phyloP scores from a whole-genome alignment of 345 rosid species.

The Syzygium aromaticum region DNA sequence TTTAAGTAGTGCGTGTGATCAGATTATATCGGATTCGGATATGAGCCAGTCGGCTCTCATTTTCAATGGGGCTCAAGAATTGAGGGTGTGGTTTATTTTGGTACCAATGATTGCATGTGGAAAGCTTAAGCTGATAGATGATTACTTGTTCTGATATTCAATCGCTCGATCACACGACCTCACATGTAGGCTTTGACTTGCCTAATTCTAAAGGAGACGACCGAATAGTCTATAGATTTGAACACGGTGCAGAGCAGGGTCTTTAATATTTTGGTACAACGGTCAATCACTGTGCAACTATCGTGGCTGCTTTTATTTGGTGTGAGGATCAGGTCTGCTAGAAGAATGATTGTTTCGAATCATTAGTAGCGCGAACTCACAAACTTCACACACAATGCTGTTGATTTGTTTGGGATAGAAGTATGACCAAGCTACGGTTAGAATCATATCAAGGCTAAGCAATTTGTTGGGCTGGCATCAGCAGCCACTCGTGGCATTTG shows the following conservation, averaged over 20 bases:
- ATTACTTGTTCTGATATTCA: background rate
- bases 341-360: background rate
- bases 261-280: background rate
- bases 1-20: background rate
- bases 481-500: background rate
- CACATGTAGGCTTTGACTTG: background rate
- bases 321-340: accelerated
- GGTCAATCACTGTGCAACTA: background rate
- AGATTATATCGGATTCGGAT: background rate
- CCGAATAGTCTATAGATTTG: background rate
- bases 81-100: background rate
- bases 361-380: accelerated
- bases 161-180: background rate
- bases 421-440: background rate
- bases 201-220: background rate
- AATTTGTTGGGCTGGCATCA: background rate
- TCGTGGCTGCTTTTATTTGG: background rate
- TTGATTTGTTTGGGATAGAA: background rate
- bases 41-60: background rate
- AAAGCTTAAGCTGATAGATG: background rate
- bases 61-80: background rate
- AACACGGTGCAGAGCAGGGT: background rate
- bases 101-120: background rate
- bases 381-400: accelerated
- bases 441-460: background rate